Percentiles rank a stretch among this genome's conserved stretches.
These are phyloP conservation scores for Ilyonectria destructans DNA, from an alignment of 2,329 filamentous ascomycete genomes.

Conservation along the genomic window DNA sequence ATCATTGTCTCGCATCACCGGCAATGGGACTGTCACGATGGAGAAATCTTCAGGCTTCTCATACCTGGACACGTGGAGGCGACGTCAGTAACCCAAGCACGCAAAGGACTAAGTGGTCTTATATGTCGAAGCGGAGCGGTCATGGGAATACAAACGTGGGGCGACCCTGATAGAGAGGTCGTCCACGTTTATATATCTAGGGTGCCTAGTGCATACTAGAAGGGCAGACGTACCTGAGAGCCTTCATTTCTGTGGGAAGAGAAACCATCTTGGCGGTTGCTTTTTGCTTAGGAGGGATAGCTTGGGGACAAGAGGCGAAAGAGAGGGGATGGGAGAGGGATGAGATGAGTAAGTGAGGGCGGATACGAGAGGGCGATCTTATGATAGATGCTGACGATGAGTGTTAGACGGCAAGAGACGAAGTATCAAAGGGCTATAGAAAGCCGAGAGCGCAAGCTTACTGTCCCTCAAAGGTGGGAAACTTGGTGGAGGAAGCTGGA, in stretches of 20 bases:
- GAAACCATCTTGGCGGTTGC: constrained; percentile 49
- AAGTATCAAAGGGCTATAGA: neutral
- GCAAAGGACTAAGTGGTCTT: constrained; percentile 6
- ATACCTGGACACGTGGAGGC: constrained; percentile 59
- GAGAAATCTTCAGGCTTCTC: constrained; percentile 75
- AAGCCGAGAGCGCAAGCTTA: constrained; percentile 4
- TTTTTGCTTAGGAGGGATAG: constrained; percentile 1
- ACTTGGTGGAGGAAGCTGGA: constrained; percentile 5
- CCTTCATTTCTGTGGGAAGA: constrained; percentile 73
- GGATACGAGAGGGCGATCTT: neutral
- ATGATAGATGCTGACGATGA: constrained; percentile 13
- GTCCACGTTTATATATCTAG: constrained; percentile 30
- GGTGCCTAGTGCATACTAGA: neutral
- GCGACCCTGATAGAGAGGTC: constrained; percentile 43
- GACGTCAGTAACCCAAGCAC: constrained; percentile 26
- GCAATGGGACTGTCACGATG: constrained; percentile 75
- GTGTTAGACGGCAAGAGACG: neutral
- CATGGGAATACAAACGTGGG: constrained; percentile 20
- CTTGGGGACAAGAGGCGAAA: neutral
- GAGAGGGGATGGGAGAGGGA: neutral
- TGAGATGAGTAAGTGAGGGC: constrained; percentile 14
- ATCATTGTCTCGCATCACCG: constrained; percentile 72
- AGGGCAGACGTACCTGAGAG: constrained; percentile 67
- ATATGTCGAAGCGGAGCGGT: constrained; percentile 15
- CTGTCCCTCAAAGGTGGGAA: neutral